Percentiles rank a stretch among this genome's conserved stretches.
phyloP scores from a whole-genome alignment of 345 rosid genomes.

The Ceriops decandra region DNA sequence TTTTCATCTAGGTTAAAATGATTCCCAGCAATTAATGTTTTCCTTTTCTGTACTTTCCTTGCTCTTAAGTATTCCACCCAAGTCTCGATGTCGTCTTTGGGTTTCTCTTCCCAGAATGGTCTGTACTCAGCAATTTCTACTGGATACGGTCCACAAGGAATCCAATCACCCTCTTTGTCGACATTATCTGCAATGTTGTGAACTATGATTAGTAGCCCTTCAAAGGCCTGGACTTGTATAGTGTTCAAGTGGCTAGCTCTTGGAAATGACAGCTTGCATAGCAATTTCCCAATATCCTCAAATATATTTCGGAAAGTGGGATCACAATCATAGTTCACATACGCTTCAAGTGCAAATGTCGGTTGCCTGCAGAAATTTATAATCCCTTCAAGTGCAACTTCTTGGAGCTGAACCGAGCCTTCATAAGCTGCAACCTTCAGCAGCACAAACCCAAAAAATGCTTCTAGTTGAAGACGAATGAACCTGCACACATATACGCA shows the following conservation, averaged over 20 bases:
- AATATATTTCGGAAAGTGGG: constrained; percentile 56
- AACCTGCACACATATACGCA: constrained; percentile 41
- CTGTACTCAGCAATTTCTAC: constrained; percentile 55
- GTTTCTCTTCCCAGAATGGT: constrained; percentile 73
- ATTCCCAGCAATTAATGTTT: constrained; percentile 59
- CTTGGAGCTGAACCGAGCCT: constrained; percentile 58
- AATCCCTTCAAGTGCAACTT: constrained; percentile 80
- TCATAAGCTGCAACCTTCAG: constrained; percentile 43
- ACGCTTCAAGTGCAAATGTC: constrained; percentile 63
- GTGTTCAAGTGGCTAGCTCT: constrained; percentile 53
- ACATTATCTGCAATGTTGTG: constrained; percentile 76
- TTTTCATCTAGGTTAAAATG: constrained; percentile 79
- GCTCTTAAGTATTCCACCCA: constrained; percentile 66
- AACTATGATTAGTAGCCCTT: constrained; percentile 71
- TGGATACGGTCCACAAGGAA: constrained; percentile 43
- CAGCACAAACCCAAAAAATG: constrained; percentile 70
- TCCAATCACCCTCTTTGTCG: constrained; percentile 49
- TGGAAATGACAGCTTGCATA: constrained; percentile 81
- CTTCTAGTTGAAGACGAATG: constrained; percentile 83
- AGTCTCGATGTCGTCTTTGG: constrained; percentile 46
- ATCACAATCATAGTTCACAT: constrained; percentile 81
- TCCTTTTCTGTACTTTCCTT: constrained; percentile 72
- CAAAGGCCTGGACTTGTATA: constrained; percentile 84
- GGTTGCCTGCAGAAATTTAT: constrained; percentile 88
- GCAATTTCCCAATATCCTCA: constrained; percentile 75